Evolutionary conservation across 164 flowering plant genomes (phyloP).

Genomic region (Tetrastigma voinierianum): DNA sequence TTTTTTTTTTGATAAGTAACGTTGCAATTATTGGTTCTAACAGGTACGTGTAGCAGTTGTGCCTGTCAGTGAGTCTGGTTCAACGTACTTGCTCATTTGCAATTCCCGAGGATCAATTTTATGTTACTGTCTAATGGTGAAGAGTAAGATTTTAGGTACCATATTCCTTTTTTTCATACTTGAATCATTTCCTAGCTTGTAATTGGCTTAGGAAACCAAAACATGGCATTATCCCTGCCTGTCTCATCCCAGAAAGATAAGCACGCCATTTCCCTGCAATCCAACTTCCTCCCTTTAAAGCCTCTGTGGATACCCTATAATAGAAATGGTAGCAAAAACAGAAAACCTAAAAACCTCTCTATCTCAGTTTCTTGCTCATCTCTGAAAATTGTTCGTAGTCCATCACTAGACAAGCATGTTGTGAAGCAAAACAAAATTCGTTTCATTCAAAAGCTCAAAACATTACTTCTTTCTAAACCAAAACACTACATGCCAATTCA

Average conservation of each 20-base stretch:
- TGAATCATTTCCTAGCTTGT: not conserved
- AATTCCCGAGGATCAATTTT: too few relatives aligned
- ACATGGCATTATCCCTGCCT: conserved; percentile 17
- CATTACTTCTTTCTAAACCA: conserved; percentile 85
- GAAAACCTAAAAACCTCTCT: not conserved
- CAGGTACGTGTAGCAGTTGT: too few relatives aligned
- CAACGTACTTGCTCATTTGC: too few relatives aligned
- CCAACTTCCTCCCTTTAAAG: conserved; percentile 5
- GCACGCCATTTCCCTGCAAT: conserved; percentile 3
- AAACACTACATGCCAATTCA: conserved; percentile 65
- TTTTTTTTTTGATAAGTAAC: too few relatives aligned
- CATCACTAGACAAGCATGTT: conserved; percentile 57
- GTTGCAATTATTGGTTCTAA: too few relatives aligned
- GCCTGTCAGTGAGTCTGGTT: too few relatives aligned
- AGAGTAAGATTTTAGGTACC: too few relatives aligned
- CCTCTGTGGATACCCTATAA: not conserved
- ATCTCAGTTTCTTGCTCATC: conserved; percentile 28
- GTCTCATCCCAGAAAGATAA: conserved; percentile 9
- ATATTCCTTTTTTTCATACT: too few relatives aligned
- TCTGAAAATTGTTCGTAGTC: conserved; percentile 51
- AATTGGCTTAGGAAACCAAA: not conserved
- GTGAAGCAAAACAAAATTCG: conserved; percentile 70
- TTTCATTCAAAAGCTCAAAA: conserved; percentile 80
- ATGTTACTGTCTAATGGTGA: too few relatives aligned
- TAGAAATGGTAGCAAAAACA: not conserved